Conservation (phyloP, 148 eudicot genomes). For the Rhododendron vialii region DNA sequence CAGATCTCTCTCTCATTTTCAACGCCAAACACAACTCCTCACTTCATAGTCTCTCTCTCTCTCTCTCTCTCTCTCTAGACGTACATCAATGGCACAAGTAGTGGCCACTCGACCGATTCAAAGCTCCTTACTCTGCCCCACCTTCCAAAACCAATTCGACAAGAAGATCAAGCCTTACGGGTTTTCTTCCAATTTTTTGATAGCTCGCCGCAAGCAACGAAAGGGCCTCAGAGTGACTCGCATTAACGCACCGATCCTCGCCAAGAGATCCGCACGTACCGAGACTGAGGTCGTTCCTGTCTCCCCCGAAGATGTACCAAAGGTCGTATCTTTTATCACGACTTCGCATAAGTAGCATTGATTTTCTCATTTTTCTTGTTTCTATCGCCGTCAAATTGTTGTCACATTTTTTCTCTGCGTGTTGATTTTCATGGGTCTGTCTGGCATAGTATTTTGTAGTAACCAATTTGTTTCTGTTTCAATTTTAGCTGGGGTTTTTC, state of each 20-base stretch:
- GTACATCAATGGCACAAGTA: slow-evolving; percentile 35
- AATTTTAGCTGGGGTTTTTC: not conserved
- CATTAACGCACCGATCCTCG: slow-evolving; percentile 23
- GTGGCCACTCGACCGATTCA: slow-evolving; percentile 37
- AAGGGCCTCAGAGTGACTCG: slow-evolving; percentile 8
- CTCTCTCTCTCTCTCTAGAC: slow-evolving; percentile 9
- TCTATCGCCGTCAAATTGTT: not conserved
- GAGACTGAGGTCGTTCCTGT: slow-evolving; percentile 52
- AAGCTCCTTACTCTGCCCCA: slow-evolving; percentile 21
- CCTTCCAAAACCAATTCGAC: slow-evolving; percentile 19
- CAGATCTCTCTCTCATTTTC: not conserved
- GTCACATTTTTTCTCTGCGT: not conserved
- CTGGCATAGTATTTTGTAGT: not conserved
- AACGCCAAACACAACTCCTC: not conserved
- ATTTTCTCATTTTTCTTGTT: not conserved
- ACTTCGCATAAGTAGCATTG: not conserved
- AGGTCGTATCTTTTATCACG: slow-evolving; percentile 20
- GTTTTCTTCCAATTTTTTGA: slow-evolving; percentile 17
- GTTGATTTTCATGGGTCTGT: not conserved
- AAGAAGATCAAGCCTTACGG: slow-evolving; percentile 28
- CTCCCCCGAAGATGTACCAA: slow-evolving; percentile 53
- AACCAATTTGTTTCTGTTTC: not conserved
- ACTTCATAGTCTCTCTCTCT: not conserved
- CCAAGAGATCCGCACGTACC: slow-evolving; percentile 28
- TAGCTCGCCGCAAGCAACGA: slow-evolving; percentile 7